Conservation (phyloP, 2,329 filamentous ascomycete genomes). For the Metarhizium robertsii region DNA sequence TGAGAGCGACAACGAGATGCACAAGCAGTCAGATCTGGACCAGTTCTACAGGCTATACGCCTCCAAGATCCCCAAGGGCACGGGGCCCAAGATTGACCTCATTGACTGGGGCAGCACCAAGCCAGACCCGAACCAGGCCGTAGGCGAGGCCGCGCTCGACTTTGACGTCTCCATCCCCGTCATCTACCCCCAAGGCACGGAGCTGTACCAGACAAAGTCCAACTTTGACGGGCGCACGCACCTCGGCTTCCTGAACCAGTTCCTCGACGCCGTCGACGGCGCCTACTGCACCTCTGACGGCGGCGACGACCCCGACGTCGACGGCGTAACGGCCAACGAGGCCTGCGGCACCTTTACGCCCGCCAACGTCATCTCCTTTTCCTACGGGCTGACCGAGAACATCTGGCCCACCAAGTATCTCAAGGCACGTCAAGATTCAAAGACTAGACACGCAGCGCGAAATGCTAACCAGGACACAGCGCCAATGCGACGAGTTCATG, state of each 20-base stretch:
- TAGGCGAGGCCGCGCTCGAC: constrained; percentile 43
- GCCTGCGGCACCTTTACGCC: constrained; percentile 33
- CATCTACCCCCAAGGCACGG: constrained; percentile 41
- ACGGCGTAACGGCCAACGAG: constrained; percentile 30
- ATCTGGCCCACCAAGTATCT: constrained; percentile 37
- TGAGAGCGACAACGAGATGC: constrained; percentile 41
- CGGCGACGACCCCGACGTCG: constrained; percentile 27
- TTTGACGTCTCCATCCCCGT: constrained; percentile 42
- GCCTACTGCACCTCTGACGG: constrained; percentile 29
- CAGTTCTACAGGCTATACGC: constrained; percentile 36
- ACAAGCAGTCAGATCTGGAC: constrained; percentile 38
- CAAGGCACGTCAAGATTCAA: constrained; percentile 1
- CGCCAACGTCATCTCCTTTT: constrained; percentile 45
- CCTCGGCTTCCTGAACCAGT: constrained; percentile 32
- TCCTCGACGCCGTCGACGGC: constrained; percentile 36
- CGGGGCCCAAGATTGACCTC: constrained; percentile 31
- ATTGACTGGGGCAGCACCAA: constrained; percentile 38
- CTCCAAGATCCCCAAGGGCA: constrained; percentile 28
- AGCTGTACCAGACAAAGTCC: constrained; percentile 35
- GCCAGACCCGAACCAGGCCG: constrained; percentile 12
- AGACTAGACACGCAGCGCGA: not conserved
- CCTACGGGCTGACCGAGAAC: constrained; percentile 44
- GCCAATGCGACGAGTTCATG: constrained; percentile 48
- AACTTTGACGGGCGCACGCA: constrained; percentile 12
- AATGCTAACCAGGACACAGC: constrained; percentile 9